Evolutionary conservation across 2,329 filamentous ascomycete species (phyloP).

Genomic region (Colletotrichum sp.): DNA sequence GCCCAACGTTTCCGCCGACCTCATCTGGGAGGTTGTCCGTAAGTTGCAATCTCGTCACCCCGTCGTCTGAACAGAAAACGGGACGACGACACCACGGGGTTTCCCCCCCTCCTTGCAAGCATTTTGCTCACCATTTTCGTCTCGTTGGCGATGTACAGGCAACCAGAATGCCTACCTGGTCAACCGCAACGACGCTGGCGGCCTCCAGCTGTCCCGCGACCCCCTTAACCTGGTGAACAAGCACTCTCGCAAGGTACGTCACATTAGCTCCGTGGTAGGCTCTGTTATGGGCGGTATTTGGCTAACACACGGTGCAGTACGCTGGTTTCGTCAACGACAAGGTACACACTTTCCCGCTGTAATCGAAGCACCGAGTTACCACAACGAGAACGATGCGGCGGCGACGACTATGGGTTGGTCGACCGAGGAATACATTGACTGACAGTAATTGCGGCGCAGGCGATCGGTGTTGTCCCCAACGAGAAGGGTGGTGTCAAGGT

Average conservation of each 20-base stretch:
- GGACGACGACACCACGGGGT: background rate
- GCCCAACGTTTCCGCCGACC: constrained; percentile 84
- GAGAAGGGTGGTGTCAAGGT: constrained; percentile 83
- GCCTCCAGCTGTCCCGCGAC: constrained; percentile 91
- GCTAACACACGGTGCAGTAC: constrained; percentile 64
- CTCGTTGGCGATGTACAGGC: constrained; percentile 56
- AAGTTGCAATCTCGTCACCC: constrained; percentile 51
- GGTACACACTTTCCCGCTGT: constrained; percentile 56
- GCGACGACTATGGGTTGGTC: constrained; percentile 14
- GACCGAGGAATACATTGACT: background rate
- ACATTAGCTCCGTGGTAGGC: background rate
- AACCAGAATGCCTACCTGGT: constrained; percentile 89
- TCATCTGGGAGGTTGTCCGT: constrained; percentile 96
- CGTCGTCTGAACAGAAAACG: background rate
- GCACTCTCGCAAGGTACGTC: constrained; percentile 84
- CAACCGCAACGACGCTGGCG: constrained; percentile 82
- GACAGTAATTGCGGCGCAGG: constrained; percentile 54
- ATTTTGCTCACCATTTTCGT: background rate
- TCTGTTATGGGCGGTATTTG: background rate
- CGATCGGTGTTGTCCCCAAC: constrained; percentile 77
- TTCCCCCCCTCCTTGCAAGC: background rate
- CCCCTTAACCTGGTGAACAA: constrained; percentile 92
- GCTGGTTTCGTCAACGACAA: constrained; percentile 93
- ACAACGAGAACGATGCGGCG: background rate
- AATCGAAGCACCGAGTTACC: background rate